Percentiles rank a stretch among this genome's conserved stretches.
These are phyloP conservation scores for Trametes meyenii DNA, from an alignment of 768 basidiomycete genomes.

Conservation along the genomic window DNA sequence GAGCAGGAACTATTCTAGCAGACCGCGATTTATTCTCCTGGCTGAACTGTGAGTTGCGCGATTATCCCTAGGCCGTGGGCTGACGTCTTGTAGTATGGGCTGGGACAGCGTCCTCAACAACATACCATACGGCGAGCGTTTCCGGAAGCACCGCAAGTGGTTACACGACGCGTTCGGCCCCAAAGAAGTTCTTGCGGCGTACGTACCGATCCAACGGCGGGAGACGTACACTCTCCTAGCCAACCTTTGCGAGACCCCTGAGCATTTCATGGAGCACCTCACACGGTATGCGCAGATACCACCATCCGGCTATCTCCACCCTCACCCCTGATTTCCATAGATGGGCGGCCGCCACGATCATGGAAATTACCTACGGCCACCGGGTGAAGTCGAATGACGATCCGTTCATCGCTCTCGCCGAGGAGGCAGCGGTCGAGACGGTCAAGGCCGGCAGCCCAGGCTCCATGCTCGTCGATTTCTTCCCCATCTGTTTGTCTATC, in stretches of 20 bases:
- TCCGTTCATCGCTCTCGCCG: slow-evolving; percentile 27
- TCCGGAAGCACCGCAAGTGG: slow-evolving; percentile 24
- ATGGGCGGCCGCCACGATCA: slow-evolving; percentile 31
- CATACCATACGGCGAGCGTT: slow-evolving; percentile 18
- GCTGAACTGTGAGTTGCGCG: slow-evolving; percentile 21
- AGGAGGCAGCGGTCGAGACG: slow-evolving; percentile 21
- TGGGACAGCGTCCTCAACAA: slow-evolving; percentile 18
- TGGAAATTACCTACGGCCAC: slow-evolving; percentile 37
- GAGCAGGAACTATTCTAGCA: slow-evolving; percentile 30
- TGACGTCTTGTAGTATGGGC: slow-evolving; percentile 20
- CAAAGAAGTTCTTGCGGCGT: slow-evolving; percentile 4
- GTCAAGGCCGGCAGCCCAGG: slow-evolving; percentile 22
- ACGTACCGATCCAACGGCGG: slow-evolving; percentile 19
- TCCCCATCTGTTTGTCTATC: slow-evolving; percentile 20
- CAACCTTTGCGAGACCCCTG: slow-evolving; percentile 17
- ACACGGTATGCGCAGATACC: background rate
- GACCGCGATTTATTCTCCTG: slow-evolving; percentile 28
- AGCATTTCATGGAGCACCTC: slow-evolving; percentile 11
- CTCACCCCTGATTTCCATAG: slow-evolving; percentile 15
- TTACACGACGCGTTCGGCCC: slow-evolving; percentile 21
- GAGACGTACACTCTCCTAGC: slow-evolving; percentile 21
- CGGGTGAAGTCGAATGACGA: slow-evolving; percentile 32
- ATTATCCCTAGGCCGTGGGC: background rate
- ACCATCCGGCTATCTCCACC: background rate
- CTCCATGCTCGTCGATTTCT: slow-evolving; percentile 31